A percentile compares a stretch with the other conserved stretches of the same genome.
Conservation (phyloP, 768 basidiomycete species). For the Lepiota venenata region DNA sequence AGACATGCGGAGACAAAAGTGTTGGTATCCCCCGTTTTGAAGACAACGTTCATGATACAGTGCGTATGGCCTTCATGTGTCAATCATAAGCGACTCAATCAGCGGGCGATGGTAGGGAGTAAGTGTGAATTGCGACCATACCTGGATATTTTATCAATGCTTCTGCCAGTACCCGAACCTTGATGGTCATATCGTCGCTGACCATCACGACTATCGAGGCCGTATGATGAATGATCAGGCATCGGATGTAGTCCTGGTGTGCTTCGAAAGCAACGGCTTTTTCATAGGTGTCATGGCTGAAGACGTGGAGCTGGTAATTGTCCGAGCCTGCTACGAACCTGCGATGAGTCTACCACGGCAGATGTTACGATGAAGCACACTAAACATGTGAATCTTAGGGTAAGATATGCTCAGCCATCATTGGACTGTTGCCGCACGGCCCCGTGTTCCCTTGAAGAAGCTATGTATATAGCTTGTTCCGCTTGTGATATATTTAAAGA, state of each 20-base stretch:
- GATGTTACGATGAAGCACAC: too few relatives aligned
- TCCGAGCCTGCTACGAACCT: constrained; percentile 91
- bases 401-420: too few relatives aligned
- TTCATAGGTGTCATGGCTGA: constrained; percentile 99
- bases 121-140: constrained; percentile 28
- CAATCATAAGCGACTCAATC: constrained; percentile 33
- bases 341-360: constrained; percentile 94
- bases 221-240: constrained; percentile 93
- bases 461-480: too few relatives aligned
- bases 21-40: constrained; percentile 97
- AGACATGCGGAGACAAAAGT: constrained; percentile 98
- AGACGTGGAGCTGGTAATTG: constrained; percentile 90
- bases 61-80: constrained; percentile 97
- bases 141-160: constrained; percentile 96
- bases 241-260: constrained; percentile 97
- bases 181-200: constrained; percentile 99
- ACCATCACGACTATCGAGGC: constrained; percentile 91
- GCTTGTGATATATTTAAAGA: too few relatives aligned
- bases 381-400: too few relatives aligned
- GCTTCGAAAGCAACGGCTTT: constrained; percentile 94
- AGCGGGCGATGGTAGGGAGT: constrained; percentile 6
- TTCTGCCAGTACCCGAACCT: constrained; percentile 99
- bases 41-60: constrained; percentile 97
- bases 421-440: too few relatives aligned
- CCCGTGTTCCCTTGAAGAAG: too few relatives aligned